Evolutionary conservation across 2,329 filamentous ascomycete species (phyloP).

Genomic region (Monosporascus sp.): DNA sequence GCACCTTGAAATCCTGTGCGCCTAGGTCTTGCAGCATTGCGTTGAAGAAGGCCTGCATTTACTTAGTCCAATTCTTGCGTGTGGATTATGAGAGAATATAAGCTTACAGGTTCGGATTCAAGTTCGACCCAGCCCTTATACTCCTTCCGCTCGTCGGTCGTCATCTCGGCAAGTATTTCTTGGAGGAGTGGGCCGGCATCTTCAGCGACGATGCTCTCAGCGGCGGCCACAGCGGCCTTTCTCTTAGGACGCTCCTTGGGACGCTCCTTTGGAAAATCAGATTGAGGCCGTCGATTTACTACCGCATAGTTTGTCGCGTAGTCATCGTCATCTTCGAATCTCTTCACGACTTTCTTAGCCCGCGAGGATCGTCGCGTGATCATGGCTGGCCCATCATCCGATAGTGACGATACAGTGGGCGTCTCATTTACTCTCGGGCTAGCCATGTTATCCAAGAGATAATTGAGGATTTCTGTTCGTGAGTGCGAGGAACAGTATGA

Average conservation of each 20-base stretch:
- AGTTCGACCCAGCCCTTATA: slow-evolving; percentile 79
- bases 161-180: slow-evolving; percentile 42
- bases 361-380: slow-evolving; percentile 16
- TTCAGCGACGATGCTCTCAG: slow-evolving; percentile 26
- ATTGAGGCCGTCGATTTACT: slow-evolving; percentile 9
- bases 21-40: slow-evolving; percentile 76
- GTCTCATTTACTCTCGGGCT: not conserved
- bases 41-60: slow-evolving; percentile 70
- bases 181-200: slow-evolving; percentile 33
- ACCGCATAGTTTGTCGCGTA: slow-evolving; percentile 11
- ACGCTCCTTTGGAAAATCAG: not conserved
- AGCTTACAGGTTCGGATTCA: slow-evolving; percentile 77
- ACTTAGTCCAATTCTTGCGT: slow-evolving; percentile 8
- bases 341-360: slow-evolving; percentile 13
- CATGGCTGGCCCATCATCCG: slow-evolving; percentile 4
- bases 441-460: slow-evolving; percentile 1
- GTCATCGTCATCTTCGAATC: slow-evolving; percentile 18
- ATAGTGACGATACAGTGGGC: not conserved
- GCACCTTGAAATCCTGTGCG: slow-evolving; percentile 65
- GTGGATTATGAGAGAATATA: not conserved
- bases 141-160: slow-evolving; percentile 46
- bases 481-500: no score
- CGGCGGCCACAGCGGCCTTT: slow-evolving; percentile 34
- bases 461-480: no score
- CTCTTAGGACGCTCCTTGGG: slow-evolving; percentile 35